Percentiles rank a stretch among this genome's conserved stretches.
Evolutionary conservation across 2,329 filamentous ascomycete species (phyloP).

Genomic region (Sporothrix globosa): DNA sequence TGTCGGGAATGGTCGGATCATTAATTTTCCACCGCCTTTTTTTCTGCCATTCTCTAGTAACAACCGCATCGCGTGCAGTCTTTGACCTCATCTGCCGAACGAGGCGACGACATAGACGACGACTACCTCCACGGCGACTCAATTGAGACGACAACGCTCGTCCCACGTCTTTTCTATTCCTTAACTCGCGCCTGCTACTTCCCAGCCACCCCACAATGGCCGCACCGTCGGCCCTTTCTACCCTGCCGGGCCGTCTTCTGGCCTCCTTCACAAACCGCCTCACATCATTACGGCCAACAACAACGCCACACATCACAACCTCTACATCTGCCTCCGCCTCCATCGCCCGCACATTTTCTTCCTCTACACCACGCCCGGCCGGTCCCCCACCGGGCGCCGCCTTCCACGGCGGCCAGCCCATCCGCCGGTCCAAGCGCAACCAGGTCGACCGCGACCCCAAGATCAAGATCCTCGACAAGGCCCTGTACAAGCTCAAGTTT

Average conservation of each 20-base stretch:
- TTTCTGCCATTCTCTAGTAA: conserved; percentile 14
- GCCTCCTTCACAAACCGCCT: conserved; percentile 27
- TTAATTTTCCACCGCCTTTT: conserved; percentile 30
- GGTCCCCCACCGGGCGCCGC: not conserved
- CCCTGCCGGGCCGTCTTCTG: conserved; percentile 28
- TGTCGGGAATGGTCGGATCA: conserved; percentile 26
- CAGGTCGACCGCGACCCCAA: conserved; percentile 41
- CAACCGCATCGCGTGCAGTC: not conserved
- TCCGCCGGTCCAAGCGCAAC: conserved; percentile 31
- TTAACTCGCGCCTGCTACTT: not conserved
- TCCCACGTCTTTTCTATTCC: too few species aligned
- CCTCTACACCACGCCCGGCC: not conserved
- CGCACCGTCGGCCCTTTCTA: not conserved
- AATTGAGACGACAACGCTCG: not conserved
- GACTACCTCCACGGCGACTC: not conserved
- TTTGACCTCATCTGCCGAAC: not conserved
- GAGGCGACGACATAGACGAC: not conserved
- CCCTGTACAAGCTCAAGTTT: conserved; percentile 42
- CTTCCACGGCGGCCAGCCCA: not conserved
- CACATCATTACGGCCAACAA: not conserved
- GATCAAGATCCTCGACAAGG: conserved; percentile 43
- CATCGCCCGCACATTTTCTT: conserved; percentile 21
- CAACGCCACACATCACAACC: not conserved
- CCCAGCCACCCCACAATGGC: conserved; percentile 6
- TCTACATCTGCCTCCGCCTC: not conserved